These are phyloP conservation scores for Gentiana dahurica DNA, from an alignment of 257 asterid species.

Conservation along the genomic window DNA sequence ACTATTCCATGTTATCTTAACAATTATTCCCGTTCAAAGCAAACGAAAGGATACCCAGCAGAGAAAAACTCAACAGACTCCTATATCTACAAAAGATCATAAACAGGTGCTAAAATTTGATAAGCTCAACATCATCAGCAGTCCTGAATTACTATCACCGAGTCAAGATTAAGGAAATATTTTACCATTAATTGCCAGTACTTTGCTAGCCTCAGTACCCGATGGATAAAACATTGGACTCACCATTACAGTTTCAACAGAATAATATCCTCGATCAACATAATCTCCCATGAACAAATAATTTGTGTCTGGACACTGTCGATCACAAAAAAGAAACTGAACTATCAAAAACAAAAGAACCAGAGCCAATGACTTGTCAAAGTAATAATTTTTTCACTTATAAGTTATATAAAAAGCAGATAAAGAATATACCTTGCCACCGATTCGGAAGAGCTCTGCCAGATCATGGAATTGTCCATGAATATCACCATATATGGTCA, in stretches of 20 bases:
- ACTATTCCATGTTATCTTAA: no score
- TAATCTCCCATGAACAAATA: conserved; percentile 92
- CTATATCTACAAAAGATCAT: no score
- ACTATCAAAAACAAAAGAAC: not conserved
- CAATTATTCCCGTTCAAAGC: no score
- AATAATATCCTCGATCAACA: conserved; percentile 82
- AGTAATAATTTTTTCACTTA: not conserved
- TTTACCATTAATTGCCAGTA: no score
- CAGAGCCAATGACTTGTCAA: not conserved
- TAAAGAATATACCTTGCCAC: conserved; percentile 50
- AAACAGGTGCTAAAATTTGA: no score
- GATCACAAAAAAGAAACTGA: conserved; percentile 14
- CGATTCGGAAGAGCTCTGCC: conserved; percentile 78
- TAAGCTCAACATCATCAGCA: no score
- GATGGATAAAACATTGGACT: conserved; percentile 11
- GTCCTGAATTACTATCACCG: no score
- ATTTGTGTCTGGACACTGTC: conserved; percentile 79
- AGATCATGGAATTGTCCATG: conserved; percentile 88
- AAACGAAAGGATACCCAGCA: no score
- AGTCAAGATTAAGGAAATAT: no score
- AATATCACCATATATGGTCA: conserved; percentile 84
- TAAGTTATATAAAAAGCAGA: not conserved
- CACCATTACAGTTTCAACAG: conserved; percentile 76
- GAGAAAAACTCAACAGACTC: no score
- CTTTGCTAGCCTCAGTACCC: no score